Evolutionary conservation across 768 basidiomycete species (phyloP).

Genomic region (Mycena albidolilacea): DNA sequence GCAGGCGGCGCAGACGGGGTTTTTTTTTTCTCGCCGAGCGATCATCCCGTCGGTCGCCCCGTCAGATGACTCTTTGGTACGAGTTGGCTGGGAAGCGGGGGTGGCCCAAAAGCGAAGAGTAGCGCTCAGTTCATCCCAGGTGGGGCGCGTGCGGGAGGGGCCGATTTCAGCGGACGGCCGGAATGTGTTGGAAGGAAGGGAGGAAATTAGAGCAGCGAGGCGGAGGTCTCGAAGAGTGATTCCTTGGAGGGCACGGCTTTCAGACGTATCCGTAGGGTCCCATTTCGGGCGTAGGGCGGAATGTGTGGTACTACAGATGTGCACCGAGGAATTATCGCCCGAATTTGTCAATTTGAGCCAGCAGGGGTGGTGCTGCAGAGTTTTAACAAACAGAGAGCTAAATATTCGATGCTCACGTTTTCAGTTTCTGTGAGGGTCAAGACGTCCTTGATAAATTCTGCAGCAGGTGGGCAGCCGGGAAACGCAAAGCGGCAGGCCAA

Average conservation of each 20-base stretch:
- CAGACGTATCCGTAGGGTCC: conserved; percentile 19
- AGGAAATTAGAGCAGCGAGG: conserved; percentile 37
- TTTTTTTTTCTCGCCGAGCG: not conserved
- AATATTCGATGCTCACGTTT: conserved; percentile 13
- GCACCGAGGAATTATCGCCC: not conserved
- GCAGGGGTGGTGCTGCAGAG: conserved; percentile 29
- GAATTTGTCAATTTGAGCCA: conserved; percentile 25
- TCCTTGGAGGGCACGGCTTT: conserved; percentile 23
- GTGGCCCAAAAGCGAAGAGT: conserved; percentile 28
- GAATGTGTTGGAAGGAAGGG: conserved; percentile 26
- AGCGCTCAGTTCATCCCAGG: conserved; percentile 22
- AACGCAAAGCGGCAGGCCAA: conserved; percentile 32
- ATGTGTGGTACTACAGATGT: conserved; percentile 34
- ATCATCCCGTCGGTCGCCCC: not conserved
- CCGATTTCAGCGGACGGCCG: conserved; percentile 7
- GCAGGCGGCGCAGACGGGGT: conserved; percentile 26
- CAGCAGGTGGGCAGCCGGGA: not conserved
- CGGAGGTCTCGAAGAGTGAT: conserved; percentile 39
- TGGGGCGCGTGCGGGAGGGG: conserved; percentile 19
- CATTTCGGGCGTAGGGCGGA: conserved; percentile 35
- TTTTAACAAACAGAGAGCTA: not conserved
- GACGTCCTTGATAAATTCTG: conserved; percentile 27
- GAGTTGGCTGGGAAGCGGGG: not conserved
- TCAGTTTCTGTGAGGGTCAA: conserved; percentile 30
- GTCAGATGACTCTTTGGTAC: not conserved